A percentile compares a stretch with the other conserved stretches of the same genome.
phyloP scores from a whole-genome alignment of 2,329 filamentous ascomycete species.

The Leptosphaerulina australis region DNA sequence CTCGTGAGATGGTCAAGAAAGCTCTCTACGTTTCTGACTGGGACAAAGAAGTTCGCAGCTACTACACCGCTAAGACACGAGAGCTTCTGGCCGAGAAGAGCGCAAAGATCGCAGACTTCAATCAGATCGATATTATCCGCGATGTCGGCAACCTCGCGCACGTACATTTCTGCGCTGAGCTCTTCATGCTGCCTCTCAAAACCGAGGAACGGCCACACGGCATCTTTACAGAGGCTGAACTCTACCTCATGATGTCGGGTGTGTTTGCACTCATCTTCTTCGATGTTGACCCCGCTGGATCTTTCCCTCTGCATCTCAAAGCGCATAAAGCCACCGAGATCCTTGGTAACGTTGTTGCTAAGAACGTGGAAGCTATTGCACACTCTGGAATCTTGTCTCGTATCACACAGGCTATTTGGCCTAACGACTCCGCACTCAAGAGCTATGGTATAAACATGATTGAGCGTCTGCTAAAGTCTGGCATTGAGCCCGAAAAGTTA shows the following conservation, averaged over 20 bases:
- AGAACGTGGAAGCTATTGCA: slow-evolving; percentile 56
- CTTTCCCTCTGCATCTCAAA: slow-evolving; percentile 58
- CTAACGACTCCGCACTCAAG: slow-evolving; percentile 51
- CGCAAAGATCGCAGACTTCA: slow-evolving; percentile 65
- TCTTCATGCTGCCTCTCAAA: slow-evolving; percentile 63
- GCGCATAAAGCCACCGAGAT: slow-evolving; percentile 55
- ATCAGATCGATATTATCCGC: slow-evolving; percentile 72
- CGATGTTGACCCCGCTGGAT: slow-evolving; percentile 59
- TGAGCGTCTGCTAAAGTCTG: slow-evolving; percentile 56
- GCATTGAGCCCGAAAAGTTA: slow-evolving; percentile 56
- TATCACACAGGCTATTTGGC: slow-evolving; percentile 51
- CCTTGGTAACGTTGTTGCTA: slow-evolving; percentile 58
- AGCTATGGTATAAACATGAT: slow-evolving; percentile 64
- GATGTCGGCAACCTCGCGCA: slow-evolving; percentile 62
- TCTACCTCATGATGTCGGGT: slow-evolving; percentile 60
- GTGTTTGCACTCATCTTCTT: slow-evolving; percentile 63
- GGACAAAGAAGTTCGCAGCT: slow-evolving; percentile 67
- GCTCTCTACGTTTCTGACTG: slow-evolving; percentile 67
- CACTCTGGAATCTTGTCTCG: slow-evolving; percentile 50
- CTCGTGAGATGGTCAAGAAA: slow-evolving; percentile 51
- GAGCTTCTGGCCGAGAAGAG: slow-evolving; percentile 69
- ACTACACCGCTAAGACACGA: slow-evolving; percentile 69
- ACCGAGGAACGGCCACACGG: slow-evolving; percentile 58
- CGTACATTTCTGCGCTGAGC: slow-evolving; percentile 60
- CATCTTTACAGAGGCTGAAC: slow-evolving; percentile 60